Conservation (phyloP, 495 filamentous ascomycete species). For the Chaetomium tenue region DNA sequence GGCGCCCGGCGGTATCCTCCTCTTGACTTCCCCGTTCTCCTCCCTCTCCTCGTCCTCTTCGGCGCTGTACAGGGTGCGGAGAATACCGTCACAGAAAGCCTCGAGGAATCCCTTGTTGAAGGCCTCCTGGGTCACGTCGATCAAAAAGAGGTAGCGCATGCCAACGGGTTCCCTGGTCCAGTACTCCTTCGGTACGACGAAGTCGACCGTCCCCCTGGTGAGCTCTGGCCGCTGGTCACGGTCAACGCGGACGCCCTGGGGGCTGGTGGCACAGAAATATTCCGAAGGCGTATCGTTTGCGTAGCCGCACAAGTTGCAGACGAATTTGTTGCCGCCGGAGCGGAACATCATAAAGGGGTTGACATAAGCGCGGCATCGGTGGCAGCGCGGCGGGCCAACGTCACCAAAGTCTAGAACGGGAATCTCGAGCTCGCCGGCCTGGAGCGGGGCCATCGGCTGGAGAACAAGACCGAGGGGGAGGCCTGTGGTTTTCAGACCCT, state of each 20-base stretch:
- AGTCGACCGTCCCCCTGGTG: constrained; percentile 88
- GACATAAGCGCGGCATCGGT: constrained; percentile 93
- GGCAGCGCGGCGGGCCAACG: constrained; percentile 83
- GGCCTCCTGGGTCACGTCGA: constrained; percentile 89
- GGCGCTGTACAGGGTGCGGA: constrained; percentile 74
- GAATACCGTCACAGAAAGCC: constrained; percentile 86
- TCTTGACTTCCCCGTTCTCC: constrained; percentile 55
- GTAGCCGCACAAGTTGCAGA: constrained; percentile 98
- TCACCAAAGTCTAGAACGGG: constrained; percentile 96
- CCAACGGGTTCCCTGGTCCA: constrained; percentile 94
- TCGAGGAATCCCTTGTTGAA: constrained; percentile 86
- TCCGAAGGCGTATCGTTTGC: constrained; percentile 91
- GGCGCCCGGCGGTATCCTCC: constrained; percentile 69
- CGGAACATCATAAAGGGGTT: constrained; percentile 99
- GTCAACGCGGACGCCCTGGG: constrained; percentile 82
- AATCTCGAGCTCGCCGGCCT: constrained; percentile 81
- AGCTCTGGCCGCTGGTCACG: constrained; percentile 87
- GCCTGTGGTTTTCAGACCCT: constrained; percentile 72
- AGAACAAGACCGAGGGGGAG: constrained; percentile 85
- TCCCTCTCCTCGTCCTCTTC: constrained; percentile 54
- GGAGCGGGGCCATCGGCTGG: constrained; percentile 81
- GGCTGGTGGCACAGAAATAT: constrained; percentile 89
- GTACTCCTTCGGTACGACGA: constrained; percentile 95
- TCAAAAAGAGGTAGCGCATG: constrained; percentile 82
- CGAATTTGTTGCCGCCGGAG: constrained; percentile 90